These are phyloP conservation scores for Cercophora newfieldiana DNA, from an alignment of 495 filamentous ascomycete species.

Conservation along the genomic window DNA sequence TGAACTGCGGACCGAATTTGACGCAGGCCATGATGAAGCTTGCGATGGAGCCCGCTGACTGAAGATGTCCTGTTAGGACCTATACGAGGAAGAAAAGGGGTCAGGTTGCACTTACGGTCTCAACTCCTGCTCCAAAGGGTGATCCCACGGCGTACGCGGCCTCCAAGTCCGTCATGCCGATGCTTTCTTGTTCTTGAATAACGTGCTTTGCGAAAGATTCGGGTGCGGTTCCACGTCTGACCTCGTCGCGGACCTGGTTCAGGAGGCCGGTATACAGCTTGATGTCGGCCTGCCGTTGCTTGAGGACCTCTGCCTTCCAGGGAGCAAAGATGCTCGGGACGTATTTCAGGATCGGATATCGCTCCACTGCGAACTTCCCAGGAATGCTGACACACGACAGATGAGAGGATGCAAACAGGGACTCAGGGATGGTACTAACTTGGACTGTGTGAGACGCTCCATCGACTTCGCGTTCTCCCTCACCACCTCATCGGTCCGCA, in stretches of 20 bases:
- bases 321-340: slow-evolving; percentile 56
- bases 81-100: slow-evolving; percentile 37
- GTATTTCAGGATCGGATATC: slow-evolving; percentile 56
- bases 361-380: slow-evolving; percentile 58
- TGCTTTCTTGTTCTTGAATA: slow-evolving; percentile 45
- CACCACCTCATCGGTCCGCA: slow-evolving; percentile 53
- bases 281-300: slow-evolving; percentile 52
- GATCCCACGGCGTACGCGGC: slow-evolving; percentile 58
- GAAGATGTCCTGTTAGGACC: slow-evolving; percentile 13
- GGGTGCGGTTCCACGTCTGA: slow-evolving; percentile 41
- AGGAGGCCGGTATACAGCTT: slow-evolving; percentile 53
- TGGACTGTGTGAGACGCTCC: slow-evolving; percentile 59
- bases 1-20: slow-evolving; percentile 49
- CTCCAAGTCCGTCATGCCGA: slow-evolving; percentile 54
- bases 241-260: slow-evolving; percentile 31
- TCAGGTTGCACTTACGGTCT: slow-evolving; percentile 54
- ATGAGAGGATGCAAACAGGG: background rate
- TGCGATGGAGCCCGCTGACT: slow-evolving; percentile 46
- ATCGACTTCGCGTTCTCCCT: slow-evolving; percentile 55
- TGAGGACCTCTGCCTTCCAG: slow-evolving; percentile 57
- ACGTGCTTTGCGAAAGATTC: slow-evolving; percentile 53
- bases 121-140: slow-evolving; percentile 65
- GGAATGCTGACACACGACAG: slow-evolving; percentile 43
- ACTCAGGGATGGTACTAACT: slow-evolving; percentile 30
- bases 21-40: slow-evolving; percentile 59